Evolutionary conservation across 2,329 filamentous ascomycete genomes (phyloP).

Genomic region (Sporothrix variecibatus): DNA sequence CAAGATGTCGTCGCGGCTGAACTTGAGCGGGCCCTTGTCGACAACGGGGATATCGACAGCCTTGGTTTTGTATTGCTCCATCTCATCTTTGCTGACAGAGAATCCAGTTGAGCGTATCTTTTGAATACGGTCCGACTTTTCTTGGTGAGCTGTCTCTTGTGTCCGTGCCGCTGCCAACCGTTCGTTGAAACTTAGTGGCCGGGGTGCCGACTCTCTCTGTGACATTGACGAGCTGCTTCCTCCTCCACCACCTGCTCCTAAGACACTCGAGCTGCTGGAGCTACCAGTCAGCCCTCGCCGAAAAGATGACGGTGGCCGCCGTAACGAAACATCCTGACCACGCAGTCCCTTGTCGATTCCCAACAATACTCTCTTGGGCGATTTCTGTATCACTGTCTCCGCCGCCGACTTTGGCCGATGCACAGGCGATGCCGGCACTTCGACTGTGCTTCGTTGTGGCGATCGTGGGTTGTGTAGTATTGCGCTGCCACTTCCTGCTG

Average conservation of each 20-base stretch:
- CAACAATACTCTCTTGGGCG: constrained; percentile 75
- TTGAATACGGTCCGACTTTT: constrained; percentile 55
- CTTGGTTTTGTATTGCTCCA: constrained; percentile 61
- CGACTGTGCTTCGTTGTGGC: constrained; percentile 45
- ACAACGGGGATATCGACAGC: constrained; percentile 57
- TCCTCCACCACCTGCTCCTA: not conserved
- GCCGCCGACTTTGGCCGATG: constrained; percentile 54
- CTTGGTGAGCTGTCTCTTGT: constrained; percentile 54
- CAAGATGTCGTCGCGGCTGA: constrained; percentile 65
- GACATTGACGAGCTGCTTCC: constrained; percentile 30
- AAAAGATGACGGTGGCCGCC: constrained; percentile 60
- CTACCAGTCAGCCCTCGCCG: constrained; percentile 36
- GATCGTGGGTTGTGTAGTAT: constrained; percentile 17
- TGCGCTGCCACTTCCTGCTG: not conserved
- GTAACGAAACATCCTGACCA: constrained; percentile 81
- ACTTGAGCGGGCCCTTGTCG: constrained; percentile 52
- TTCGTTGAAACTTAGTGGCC: constrained; percentile 74
- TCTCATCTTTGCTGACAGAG: constrained; percentile 57
- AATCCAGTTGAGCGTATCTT: constrained; percentile 59
- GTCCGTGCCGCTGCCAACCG: constrained; percentile 71
- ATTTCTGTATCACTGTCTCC: constrained; percentile 60
- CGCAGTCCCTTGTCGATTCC: constrained; percentile 88
- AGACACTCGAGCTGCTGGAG: not conserved
- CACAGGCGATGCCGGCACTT: constrained; percentile 77
- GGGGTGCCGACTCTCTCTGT: constrained; percentile 29